Conservation (phyloP, 2,329 filamentous ascomycete genomes). For the Phialemoniopsis sp. region DNA sequence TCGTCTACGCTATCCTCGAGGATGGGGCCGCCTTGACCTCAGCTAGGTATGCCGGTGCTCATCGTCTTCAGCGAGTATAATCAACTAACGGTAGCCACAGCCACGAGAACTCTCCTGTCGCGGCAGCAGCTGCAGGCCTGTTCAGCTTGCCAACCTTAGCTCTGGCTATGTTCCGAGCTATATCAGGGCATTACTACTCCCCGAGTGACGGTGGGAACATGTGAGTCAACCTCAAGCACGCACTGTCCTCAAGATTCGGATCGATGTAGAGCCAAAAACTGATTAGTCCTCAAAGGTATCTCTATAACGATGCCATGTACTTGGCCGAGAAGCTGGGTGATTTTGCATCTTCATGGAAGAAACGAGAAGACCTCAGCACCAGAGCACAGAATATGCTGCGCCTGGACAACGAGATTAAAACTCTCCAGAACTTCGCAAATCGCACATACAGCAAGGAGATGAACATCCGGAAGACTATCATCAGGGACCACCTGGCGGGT, state of each 20-base stretch:
- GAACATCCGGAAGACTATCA: conserved; percentile 53
- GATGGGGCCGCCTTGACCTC: conserved; percentile 58
- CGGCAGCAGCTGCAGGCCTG: conserved; percentile 63
- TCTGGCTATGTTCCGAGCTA: conserved; percentile 74
- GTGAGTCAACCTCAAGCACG: conserved; percentile 32
- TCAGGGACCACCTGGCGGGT: conserved; percentile 59
- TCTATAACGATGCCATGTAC: conserved; percentile 66
- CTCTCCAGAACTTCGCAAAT: conserved; percentile 55
- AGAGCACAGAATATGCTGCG: conserved; percentile 51
- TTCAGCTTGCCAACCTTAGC: conserved; percentile 69
- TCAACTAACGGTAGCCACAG: conserved; percentile 10
- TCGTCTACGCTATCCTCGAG: conserved; percentile 57
- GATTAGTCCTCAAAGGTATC: conserved; percentile 39
- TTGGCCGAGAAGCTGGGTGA: conserved; percentile 52
- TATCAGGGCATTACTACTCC: conserved; percentile 71
- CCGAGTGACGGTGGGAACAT: conserved; percentile 59
- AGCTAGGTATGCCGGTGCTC: conserved; percentile 28
- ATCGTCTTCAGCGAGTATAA: conserved; percentile 4
- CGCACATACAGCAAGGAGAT: conserved; percentile 60
- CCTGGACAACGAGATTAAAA: conserved; percentile 56
- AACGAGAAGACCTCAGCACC: conserved; percentile 44
- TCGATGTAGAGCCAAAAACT: conserved; percentile 13
- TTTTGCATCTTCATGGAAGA: conserved; percentile 46
- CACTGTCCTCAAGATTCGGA: too few relatives aligned
- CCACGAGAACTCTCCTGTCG: conserved; percentile 52